Percentiles rank a stretch among this genome's conserved stretches.
phyloP scores from a whole-genome alignment of 495 filamentous ascomycete genomes.

The Penicillium taxi region DNA sequence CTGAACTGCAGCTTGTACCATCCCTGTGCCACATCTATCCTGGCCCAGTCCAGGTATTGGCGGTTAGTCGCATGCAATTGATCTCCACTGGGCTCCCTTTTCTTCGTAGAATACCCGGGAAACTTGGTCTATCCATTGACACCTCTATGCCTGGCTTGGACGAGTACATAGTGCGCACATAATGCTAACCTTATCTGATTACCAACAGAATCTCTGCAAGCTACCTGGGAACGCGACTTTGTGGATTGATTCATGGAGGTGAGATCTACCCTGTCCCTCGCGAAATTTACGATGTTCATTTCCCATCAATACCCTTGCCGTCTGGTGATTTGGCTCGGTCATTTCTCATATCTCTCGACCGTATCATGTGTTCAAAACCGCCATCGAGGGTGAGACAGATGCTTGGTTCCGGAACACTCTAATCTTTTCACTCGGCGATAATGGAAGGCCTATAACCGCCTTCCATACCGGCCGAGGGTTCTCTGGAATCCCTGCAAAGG shows the following conservation, averaged over 20 bases:
- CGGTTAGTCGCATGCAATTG: slow-evolving; percentile 11
- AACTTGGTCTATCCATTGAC: neutral
- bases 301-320: neutral
- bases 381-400: slow-evolving; percentile 19
- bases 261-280: slow-evolving; percentile 3
- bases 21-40: slow-evolving; percentile 8
- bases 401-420: slow-evolving; percentile 11
- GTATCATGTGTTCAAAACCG: slow-evolving; percentile 2
- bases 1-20: slow-evolving; percentile 9
- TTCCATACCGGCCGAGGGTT: slow-evolving; percentile 5
- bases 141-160: slow-evolving; percentile 1
- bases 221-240: slow-evolving; percentile 1
- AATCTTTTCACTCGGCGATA: slow-evolving; percentile 1
- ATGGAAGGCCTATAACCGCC: slow-evolving; percentile 1
- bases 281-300: slow-evolving; percentile 1
- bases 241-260: slow-evolving; percentile 11
- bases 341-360: neutral
- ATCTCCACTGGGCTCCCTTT: slow-evolving; percentile 1
- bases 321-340: neutral
- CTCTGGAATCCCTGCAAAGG: slow-evolving; percentile 1
- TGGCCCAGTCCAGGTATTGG: slow-evolving; percentile 8
- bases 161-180: neutral
- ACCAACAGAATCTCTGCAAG: neutral
- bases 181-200: slow-evolving; percentile 3
- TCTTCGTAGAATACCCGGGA: slow-evolving; percentile 1